These are phyloP conservation scores for Xerocomus spinulosus DNA, from an alignment of 768 basidiomycete species.

Conservation along the genomic window DNA sequence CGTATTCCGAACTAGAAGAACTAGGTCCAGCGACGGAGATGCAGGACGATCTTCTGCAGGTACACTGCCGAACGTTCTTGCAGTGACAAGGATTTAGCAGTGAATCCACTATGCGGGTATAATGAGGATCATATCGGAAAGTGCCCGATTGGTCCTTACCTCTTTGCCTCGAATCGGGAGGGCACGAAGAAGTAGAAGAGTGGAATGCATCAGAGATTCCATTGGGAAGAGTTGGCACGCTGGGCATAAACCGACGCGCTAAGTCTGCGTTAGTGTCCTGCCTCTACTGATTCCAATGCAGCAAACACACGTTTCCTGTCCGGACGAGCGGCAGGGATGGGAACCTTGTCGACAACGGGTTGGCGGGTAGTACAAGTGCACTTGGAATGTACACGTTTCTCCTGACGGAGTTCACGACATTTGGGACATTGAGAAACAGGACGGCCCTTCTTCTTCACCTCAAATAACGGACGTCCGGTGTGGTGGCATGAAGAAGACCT, in stretches of 20 bases:
- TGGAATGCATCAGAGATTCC: constrained; percentile 56
- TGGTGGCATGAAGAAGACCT: constrained; percentile 87
- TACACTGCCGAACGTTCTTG: constrained; percentile 50
- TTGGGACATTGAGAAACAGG: constrained; percentile 87
- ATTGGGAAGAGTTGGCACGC: constrained; percentile 67
- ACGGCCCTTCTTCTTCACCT: constrained; percentile 90
- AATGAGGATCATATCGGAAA: background rate
- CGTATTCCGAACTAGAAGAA: constrained; percentile 9
- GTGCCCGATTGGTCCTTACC: constrained; percentile 31
- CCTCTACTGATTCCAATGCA: background rate
- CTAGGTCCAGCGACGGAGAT: constrained; percentile 1
- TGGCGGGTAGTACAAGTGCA: constrained; percentile 60
- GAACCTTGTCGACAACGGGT: constrained; percentile 25
- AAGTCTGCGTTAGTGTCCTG: constrained; percentile 16
- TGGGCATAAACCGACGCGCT: constrained; percentile 69
- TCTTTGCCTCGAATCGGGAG: constrained; percentile 46
- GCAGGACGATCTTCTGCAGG: constrained; percentile 33
- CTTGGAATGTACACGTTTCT: constrained; percentile 76
- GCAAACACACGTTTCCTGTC: constrained; percentile 31
- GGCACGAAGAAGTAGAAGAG: constrained; percentile 24
- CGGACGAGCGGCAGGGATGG: constrained; percentile 30
- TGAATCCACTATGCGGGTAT: constrained; percentile 40
- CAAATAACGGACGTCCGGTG: constrained; percentile 83
- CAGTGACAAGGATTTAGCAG: constrained; percentile 65
- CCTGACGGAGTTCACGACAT: constrained; percentile 79